phyloP scores from a whole-genome alignment of 306 rosid genomes.

The Dryas alaskensis region DNA sequence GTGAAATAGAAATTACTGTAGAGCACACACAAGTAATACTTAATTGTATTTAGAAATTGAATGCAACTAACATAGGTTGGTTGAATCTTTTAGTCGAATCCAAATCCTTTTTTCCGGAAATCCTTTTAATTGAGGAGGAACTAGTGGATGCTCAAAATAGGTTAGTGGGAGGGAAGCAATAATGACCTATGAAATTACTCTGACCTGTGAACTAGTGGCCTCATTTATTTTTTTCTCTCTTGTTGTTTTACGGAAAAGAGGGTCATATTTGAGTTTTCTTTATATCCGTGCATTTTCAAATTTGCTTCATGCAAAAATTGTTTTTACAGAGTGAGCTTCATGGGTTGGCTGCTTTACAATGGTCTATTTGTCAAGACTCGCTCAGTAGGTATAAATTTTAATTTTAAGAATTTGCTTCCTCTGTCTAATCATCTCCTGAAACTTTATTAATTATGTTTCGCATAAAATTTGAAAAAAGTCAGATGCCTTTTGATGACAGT shows the following conservation, averaged over 20 bases:
- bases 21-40: not conserved
- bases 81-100: too few relatives aligned
- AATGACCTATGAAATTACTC: not conserved
- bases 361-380: constrained; percentile 91
- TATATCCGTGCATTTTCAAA: not conserved
- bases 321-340: constrained; percentile 80
- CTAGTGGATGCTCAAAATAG: not conserved
- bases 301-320: constrained; percentile 3
- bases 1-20: not conserved
- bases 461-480: constrained; percentile 8
- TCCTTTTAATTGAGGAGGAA: too few relatives aligned
- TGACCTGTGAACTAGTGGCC: not conserved
- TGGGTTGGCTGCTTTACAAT: constrained; percentile 92
- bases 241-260: not conserved
- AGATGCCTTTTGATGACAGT: not conserved
- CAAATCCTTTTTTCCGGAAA: too few relatives aligned
- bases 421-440: not conserved
- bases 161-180: not conserved
- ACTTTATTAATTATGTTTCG: not conserved
- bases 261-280: not conserved
- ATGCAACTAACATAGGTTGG: too few relatives aligned
- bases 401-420: not conserved
- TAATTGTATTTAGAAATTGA: too few relatives aligned
- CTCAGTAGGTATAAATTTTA: constrained; percentile 51
- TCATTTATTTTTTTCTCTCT: not conserved